phyloP scores from a whole-genome alignment of 257 asterid genomes.

The Rhazya stricta region DNA sequence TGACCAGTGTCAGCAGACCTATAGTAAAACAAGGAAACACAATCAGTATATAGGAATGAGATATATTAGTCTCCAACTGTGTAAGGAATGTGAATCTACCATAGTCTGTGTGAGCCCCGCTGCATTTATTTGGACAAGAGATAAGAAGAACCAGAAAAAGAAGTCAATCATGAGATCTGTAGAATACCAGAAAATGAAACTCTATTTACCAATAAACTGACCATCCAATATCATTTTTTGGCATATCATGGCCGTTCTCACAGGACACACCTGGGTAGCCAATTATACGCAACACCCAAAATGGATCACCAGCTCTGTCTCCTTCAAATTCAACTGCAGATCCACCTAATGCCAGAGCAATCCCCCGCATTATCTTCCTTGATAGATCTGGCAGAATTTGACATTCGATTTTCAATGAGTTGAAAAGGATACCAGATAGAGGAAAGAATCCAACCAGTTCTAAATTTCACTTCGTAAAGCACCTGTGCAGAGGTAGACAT shows the following conservation, averaged over 20 bases:
- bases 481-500: conserved; percentile 81
- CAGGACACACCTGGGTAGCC: conserved; percentile 64
- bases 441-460: neutral
- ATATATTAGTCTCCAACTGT: neutral
- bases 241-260: conserved; percentile 34
- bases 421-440: neutral
- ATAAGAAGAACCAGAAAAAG: conserved; percentile 20
- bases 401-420: neutral
- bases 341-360: conserved; percentile 75
- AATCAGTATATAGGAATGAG: neutral
- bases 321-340: conserved; percentile 63
- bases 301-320: conserved; percentile 78
- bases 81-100: conserved; percentile 42
- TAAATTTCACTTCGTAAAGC: conserved; percentile 4
- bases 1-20: conserved; percentile 87
- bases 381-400: conserved; percentile 53
- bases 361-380: conserved; percentile 84
- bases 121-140: conserved; percentile 31
- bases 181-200: conserved; percentile 1
- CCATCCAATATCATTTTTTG: conserved; percentile 67
- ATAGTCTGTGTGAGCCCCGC: conserved; percentile 96
- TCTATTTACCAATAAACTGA: conserved; percentile 17
- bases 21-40: conserved; percentile 11
- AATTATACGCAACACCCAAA: conserved; percentile 88
- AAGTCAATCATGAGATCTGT: conserved; percentile 13